Evolutionary conservation across 257 asterid species (phyloP).

Genomic region (Cinchona pubescens): DNA sequence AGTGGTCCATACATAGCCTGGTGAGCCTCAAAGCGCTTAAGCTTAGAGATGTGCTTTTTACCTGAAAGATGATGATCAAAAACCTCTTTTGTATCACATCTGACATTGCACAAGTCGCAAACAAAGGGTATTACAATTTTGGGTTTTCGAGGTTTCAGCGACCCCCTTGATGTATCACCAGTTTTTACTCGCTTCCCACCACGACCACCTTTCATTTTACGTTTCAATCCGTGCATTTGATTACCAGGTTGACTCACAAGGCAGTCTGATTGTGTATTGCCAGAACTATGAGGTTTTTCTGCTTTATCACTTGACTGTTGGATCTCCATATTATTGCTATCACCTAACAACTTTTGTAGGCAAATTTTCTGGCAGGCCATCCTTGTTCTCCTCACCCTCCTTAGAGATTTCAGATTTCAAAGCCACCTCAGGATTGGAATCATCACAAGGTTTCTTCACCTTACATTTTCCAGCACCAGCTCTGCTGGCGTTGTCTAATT

Average conservation of each 20-base stretch:
- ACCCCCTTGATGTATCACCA: background rate
- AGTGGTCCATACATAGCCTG: slow-evolving; percentile 21
- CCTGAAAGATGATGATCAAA: slow-evolving; percentile 25
- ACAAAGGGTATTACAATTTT: slow-evolving; percentile 21
- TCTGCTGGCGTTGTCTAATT: background rate
- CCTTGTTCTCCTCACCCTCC: slow-evolving; percentile 16
- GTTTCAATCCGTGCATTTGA: slow-evolving; percentile 19
- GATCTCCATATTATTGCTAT: slow-evolving; percentile 1
- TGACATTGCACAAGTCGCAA: slow-evolving; percentile 31
- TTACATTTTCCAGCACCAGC: background rate
- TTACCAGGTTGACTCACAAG: slow-evolving; percentile 1
- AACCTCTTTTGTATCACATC: slow-evolving; percentile 23
- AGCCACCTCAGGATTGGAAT: background rate
- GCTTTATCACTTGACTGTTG: background rate
- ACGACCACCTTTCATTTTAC: slow-evolving; percentile 10
- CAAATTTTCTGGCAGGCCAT: slow-evolving; percentile 9
- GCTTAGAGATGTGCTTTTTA: slow-evolving; percentile 26
- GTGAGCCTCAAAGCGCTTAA: slow-evolving; percentile 22
- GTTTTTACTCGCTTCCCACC: slow-evolving; percentile 23
- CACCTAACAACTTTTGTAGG: background rate
- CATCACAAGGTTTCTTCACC: slow-evolving; percentile 10
- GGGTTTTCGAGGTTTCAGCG: slow-evolving; percentile 20
- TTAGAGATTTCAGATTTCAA: background rate
- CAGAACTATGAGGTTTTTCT: slow-evolving; percentile 11
- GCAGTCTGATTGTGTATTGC: background rate